These are phyloP conservation scores for Neurospora crassa DNA, from an alignment of 2,329 filamentous ascomycete species.

Conservation along the genomic window DNA sequence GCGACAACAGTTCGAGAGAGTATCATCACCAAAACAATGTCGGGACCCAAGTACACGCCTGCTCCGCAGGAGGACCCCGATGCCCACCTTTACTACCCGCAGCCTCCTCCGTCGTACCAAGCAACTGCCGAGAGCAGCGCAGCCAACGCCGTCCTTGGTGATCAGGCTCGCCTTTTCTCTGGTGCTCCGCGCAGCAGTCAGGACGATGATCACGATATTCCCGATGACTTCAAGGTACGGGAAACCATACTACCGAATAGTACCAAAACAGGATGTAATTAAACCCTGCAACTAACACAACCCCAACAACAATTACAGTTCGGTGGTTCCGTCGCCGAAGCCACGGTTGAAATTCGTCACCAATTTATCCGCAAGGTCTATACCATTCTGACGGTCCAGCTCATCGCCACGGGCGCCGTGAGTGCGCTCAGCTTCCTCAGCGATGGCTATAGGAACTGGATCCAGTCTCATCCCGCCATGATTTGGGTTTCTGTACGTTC, in stretches of 20 bases:
- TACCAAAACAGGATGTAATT: background rate
- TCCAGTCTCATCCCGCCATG: conserved; percentile 72
- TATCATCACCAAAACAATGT: conserved; percentile 14
- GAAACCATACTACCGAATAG: background rate
- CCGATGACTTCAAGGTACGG: conserved; percentile 88
- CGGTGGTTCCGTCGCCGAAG: conserved; percentile 86
- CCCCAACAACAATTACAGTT: conserved; percentile 47
- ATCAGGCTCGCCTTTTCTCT: conserved; percentile 48
- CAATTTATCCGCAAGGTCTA: conserved; percentile 97
- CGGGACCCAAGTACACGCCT: conserved; percentile 65
- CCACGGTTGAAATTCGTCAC: conserved; percentile 90
- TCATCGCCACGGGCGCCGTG: conserved; percentile 72
- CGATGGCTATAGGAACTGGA: conserved; percentile 70
- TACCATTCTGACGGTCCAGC: conserved; percentile 90
- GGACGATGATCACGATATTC: conserved; percentile 59
- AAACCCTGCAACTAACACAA: background rate
- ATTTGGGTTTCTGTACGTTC: conserved; percentile 68
- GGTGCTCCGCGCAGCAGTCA: conserved; percentile 67
- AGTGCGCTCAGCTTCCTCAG: conserved; percentile 83
- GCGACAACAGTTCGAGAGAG: background rate
- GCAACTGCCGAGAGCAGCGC: conserved; percentile 42
- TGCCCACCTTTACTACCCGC: conserved; percentile 53
- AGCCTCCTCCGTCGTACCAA: conserved; percentile 76
- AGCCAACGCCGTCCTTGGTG: conserved; percentile 35
- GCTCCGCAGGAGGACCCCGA: conserved; percentile 83